phyloP scores from a whole-genome alignment of 2,329 filamentous ascomycete genomes.

The Paraphoma sp. region DNA sequence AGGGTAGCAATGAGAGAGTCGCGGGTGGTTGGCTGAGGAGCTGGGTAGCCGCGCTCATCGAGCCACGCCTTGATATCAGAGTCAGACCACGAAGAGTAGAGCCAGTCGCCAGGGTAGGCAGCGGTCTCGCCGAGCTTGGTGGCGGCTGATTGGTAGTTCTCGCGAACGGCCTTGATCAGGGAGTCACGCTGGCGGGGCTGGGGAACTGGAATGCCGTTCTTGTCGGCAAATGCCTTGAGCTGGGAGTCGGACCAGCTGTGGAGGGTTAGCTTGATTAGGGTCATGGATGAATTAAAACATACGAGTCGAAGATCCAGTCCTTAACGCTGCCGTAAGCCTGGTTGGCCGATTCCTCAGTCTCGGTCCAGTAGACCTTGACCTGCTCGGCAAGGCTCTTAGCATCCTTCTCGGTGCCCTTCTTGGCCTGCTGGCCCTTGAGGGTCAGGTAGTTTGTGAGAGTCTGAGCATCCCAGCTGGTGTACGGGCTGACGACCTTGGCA shows the following conservation, averaged over 20 bases:
- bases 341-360: constrained; percentile 78
- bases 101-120: constrained; percentile 92
- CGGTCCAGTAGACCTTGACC: constrained; percentile 77
- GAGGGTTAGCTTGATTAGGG: constrained; percentile 43
- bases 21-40: constrained; percentile 81
- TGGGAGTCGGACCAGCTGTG: constrained; percentile 88
- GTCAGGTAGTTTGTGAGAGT: constrained; percentile 73
- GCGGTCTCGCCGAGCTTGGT: constrained; percentile 77
- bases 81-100: constrained; percentile 89
- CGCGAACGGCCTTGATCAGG: constrained; percentile 76
- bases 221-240: constrained; percentile 91
- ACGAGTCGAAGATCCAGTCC: constrained; percentile 92
- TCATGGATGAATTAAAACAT: constrained; percentile 15
- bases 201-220: constrained; percentile 83
- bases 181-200: constrained; percentile 87
- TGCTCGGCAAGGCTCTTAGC: constrained; percentile 72
- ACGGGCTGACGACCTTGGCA: constrained; percentile 73
- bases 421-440: constrained; percentile 72
- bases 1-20: constrained; percentile 89
- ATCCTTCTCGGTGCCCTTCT: constrained; percentile 70
- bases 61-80: constrained; percentile 95
- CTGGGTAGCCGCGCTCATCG: constrained; percentile 84
- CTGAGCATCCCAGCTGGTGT: constrained; percentile 76
- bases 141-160: constrained; percentile 80
- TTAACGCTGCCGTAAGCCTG: constrained; percentile 75